phyloP scores from a whole-genome alignment of 1,139 yeast species.

The Yamadazyma trypodendri region DNA sequence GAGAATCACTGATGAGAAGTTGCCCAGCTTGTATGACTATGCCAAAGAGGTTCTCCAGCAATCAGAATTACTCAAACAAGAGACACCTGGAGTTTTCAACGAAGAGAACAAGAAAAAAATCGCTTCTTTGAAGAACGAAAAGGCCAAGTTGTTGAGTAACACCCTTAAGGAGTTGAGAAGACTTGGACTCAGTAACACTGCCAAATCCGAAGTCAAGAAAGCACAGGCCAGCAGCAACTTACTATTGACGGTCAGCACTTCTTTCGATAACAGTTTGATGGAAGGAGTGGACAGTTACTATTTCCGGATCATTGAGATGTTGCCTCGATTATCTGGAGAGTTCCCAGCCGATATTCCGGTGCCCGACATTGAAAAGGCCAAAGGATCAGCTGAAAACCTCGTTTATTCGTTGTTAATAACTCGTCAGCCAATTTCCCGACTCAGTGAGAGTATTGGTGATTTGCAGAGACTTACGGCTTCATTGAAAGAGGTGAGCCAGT shows the following conservation, averaged over 20 bases:
- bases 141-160: constrained; percentile 74
- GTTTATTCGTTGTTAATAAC: constrained; percentile 52
- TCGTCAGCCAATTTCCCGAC: constrained; percentile 44
- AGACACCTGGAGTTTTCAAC: constrained; percentile 70
- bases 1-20: constrained; percentile 30
- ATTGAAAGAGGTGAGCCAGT: constrained; percentile 12
- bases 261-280: constrained; percentile 39
- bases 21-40: constrained; percentile 47
- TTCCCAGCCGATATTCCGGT: constrained; percentile 75
- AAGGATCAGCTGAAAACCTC: constrained; percentile 78
- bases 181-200: constrained; percentile 70
- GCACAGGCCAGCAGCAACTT: constrained; percentile 63
- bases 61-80: constrained; percentile 63
- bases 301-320: constrained; percentile 69
- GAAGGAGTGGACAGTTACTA: constrained; percentile 59
- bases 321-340: constrained; percentile 70
- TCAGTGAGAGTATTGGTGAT: constrained; percentile 20
- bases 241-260: constrained; percentile 54
- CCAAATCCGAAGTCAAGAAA: constrained; percentile 62
- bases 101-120: constrained; percentile 75
- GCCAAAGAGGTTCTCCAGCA: constrained; percentile 56
- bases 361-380: constrained; percentile 70
- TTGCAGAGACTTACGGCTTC: constrained; percentile 5
- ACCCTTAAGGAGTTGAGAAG: constrained; percentile 69
- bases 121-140: constrained; percentile 75